Evolutionary conservation across 129 eudicot genomes (phyloP).

Genomic region (Ambrosia artemisiifolia): DNA sequence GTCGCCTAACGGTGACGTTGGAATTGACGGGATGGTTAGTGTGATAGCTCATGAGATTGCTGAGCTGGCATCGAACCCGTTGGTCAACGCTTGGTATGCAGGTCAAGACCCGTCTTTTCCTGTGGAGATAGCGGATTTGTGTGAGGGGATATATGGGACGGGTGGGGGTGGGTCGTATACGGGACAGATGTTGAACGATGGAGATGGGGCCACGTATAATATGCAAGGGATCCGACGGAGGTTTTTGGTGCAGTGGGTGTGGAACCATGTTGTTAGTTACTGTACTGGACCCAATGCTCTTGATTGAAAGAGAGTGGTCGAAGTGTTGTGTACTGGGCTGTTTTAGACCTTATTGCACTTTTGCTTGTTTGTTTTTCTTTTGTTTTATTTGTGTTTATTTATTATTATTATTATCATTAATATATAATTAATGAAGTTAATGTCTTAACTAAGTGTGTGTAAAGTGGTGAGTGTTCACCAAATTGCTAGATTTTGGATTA

Average conservation of each 20-base stretch:
- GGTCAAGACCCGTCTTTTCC: slow-evolving; percentile 77
- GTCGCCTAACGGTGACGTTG: slow-evolving; percentile 73
- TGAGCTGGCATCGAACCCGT: slow-evolving; percentile 70
- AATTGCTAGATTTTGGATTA: too few species aligned
- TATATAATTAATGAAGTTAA: slow-evolving; percentile 23
- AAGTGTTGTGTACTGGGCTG: not conserved
- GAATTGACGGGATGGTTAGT: slow-evolving; percentile 84
- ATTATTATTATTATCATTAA: slow-evolving; percentile 20
- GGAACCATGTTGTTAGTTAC: slow-evolving; percentile 75
- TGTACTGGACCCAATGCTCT: slow-evolving; percentile 93
- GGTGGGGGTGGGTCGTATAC: slow-evolving; percentile 97
- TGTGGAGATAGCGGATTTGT: slow-evolving; percentile 86
- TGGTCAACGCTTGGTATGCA: slow-evolving; percentile 86
- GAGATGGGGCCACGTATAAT: slow-evolving; percentile 89
- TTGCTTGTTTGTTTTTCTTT: not conserved
- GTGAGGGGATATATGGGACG: slow-evolving; percentile 89
- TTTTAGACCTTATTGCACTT: slow-evolving; percentile 16
- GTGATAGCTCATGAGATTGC: slow-evolving; percentile 84
- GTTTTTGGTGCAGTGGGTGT: slow-evolving; percentile 86
- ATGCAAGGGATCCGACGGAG: slow-evolving; percentile 77
- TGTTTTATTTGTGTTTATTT: slow-evolving; percentile 8
- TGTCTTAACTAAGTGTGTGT: not conserved
- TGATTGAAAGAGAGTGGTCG: slow-evolving; percentile 41
- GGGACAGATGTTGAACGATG: slow-evolving; percentile 78
- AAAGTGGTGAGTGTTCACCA: too few species aligned